Evolutionary conservation across 163 green algal genomes (phyloP).

Genomic region (Volvox carteri): DNA sequence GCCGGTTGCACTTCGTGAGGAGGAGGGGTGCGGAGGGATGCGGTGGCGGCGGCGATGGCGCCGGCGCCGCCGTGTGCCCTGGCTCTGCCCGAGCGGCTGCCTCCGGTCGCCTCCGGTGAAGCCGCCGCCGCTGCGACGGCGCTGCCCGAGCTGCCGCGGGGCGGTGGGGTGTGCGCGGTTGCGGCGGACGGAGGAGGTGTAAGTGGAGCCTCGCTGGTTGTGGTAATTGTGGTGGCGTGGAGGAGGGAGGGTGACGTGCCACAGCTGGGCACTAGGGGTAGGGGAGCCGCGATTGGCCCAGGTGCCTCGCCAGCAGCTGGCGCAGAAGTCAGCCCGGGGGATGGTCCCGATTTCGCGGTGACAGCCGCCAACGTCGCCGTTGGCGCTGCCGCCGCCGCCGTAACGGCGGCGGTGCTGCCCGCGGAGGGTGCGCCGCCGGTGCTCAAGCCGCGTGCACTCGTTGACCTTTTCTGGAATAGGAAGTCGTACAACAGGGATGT

Average conservation of each 20-base stretch:
- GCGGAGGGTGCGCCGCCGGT: not conserved
- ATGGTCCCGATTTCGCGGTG: not conserved
- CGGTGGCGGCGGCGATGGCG: not conserved
- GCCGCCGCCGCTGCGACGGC: not conserved
- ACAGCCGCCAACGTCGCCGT: not conserved
- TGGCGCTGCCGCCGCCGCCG: not conserved
- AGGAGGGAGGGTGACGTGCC: too few species aligned
- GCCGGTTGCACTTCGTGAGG: not conserved
- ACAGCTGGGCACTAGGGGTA: too few species aligned
- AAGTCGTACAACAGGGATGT: constrained; percentile 35
- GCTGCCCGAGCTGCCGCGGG: not conserved
- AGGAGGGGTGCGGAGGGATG: not conserved
- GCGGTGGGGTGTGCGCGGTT: not conserved
- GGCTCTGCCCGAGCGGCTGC: not conserved
- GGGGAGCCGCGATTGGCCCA: not conserved
- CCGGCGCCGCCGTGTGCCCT: not conserved
- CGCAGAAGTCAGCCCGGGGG: not conserved
- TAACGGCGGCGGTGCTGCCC: not conserved
- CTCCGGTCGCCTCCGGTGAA: not conserved
- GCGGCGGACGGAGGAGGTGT: not conserved
- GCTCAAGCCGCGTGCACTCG: not conserved
- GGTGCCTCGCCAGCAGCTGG: not conserved
- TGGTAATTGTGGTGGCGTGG: too few species aligned
- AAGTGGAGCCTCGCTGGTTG: too few species aligned
- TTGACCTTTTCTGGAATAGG: not conserved